Base-by-base conservation (phyloP, 176 grass and related monocot species). In the Areca catechu region DNA sequence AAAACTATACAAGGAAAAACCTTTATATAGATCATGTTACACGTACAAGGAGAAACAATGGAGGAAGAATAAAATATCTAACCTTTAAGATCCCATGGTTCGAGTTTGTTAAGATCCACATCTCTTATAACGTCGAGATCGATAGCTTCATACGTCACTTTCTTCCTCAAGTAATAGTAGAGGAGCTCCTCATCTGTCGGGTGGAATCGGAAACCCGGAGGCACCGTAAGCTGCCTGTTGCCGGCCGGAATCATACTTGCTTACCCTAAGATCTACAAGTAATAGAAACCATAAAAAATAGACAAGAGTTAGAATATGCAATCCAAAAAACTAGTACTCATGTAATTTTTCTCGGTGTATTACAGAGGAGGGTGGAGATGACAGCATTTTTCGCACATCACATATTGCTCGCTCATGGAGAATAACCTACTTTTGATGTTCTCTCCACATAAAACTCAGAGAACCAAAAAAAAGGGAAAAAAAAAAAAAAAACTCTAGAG, bases 51-150 rank as follows among this genome's bases (percentile, higher is more conserved):
- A 43, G 34, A 54, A 19, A 17, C 5, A 48, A 49, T 65, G 54
- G 16, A 49, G 12, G 24, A 3, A 65, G 53, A 21, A 14, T 56
- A 19, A 58, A 43, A 43, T 43, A 43, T 16, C 53, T 66, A 69
- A 95, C 90, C 90, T 95, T 90, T 90, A 48, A 95, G 86, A 71
- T 95, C 92, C 92, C 92, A 97, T 21, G 92, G 92, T 64, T 97
- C 92, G 27, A 91, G 86, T 68, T 78, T 97, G 76, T 91, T 97
- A 48, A 91, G 74, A 28, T 97, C 92, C 56, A 97, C 84, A 25
- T 90, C 86, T 71, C 92, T 82, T 62, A 97, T 97, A 75, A 97
- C 86, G 69, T 97, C 92, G 49, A 97, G 86, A 91, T 97, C 92
- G 64, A 91, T 97, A 59, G 86, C 80, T 80, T 97, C 92, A 73